Evolutionary conservation across 257 asterid genomes (phyloP).

Genomic region (Penstemon newberryi): DNA sequence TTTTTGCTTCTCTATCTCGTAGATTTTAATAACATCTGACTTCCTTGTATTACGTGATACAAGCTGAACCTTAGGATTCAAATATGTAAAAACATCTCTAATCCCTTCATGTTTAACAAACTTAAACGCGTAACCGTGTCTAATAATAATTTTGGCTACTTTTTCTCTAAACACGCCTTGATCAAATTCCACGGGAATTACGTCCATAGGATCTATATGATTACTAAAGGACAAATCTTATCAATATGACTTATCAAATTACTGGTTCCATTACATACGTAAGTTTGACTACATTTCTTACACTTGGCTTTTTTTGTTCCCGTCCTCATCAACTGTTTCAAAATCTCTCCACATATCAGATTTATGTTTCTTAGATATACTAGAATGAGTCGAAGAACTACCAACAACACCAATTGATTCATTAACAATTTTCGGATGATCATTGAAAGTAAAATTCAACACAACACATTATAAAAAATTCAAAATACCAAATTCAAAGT

Average conservation of each 20-base stretch:
- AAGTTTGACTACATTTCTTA: neutral
- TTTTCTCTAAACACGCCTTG: neutral
- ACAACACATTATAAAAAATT: no score
- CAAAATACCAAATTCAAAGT: no score
- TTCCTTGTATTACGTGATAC: neutral
- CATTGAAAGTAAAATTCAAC: no score
- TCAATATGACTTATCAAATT: neutral
- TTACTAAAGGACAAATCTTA: neutral
- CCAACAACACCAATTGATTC: no score
- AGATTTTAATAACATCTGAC: neutral
- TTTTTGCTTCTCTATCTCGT: neutral
- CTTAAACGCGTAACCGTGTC: neutral
- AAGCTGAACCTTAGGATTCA: neutral
- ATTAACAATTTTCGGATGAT: no score
- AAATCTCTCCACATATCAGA: no score
- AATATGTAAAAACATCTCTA: neutral
- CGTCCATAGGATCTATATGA: neutral
- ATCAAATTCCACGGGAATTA: neutral
- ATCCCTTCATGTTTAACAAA: neutral
- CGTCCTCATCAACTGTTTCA: no score
- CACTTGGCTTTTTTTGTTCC: neutral
- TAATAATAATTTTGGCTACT: neutral
- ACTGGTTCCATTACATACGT: neutral
- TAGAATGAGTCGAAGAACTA: no score
- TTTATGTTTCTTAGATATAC: no score